Evolutionary conservation across 768 basidiomycete species (phyloP).

Genomic region (Amanita subjunquillea): DNA sequence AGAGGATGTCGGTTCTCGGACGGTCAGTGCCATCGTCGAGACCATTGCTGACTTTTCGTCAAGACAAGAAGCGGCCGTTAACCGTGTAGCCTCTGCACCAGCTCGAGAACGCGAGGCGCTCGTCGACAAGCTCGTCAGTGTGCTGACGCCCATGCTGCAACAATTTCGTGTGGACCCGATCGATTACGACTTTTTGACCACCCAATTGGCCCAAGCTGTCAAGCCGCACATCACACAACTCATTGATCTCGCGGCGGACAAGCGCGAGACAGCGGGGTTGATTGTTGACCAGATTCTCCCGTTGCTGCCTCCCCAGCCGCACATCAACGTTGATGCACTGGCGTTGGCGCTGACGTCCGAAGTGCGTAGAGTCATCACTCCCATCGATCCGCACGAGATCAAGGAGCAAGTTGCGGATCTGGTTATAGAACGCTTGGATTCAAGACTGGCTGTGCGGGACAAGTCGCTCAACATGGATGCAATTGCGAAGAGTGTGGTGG

Average conservation of each 20-base stretch:
- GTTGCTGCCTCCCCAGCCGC: conserved; percentile 36
- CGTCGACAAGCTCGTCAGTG: conserved; percentile 47
- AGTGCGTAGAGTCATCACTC: conserved; percentile 60
- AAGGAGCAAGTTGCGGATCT: conserved; percentile 86
- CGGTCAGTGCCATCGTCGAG: conserved; percentile 48
- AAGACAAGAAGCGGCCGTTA: conserved; percentile 40
- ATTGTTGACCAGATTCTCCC: conserved; percentile 70
- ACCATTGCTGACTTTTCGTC: conserved; percentile 47
- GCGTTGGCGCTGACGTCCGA: conserved; percentile 54
- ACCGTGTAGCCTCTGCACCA: conserved; percentile 29
- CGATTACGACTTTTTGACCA: conserved; percentile 72
- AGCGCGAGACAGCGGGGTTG: conserved; percentile 75
- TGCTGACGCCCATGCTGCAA: conserved; percentile 50
- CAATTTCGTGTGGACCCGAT: conserved; percentile 55
- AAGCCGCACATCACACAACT: conserved; percentile 85
- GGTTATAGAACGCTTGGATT: conserved; percentile 78
- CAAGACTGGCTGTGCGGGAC: conserved; percentile 70
- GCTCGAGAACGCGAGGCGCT: conserved; percentile 47
- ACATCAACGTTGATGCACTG: conserved; percentile 44
- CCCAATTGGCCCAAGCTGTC: conserved; percentile 70
- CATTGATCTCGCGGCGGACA: conserved; percentile 83
- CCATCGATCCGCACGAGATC: conserved; percentile 77
- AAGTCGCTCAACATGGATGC: conserved; percentile 54
- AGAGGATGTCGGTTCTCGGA: conserved; percentile 49
- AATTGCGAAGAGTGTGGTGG: conserved; percentile 43